A percentile compares a stretch with the other conserved stretches of the same genome.
Conservation (phyloP, 495 filamentous ascomycete genomes). For the Cryomyces minteri region DNA sequence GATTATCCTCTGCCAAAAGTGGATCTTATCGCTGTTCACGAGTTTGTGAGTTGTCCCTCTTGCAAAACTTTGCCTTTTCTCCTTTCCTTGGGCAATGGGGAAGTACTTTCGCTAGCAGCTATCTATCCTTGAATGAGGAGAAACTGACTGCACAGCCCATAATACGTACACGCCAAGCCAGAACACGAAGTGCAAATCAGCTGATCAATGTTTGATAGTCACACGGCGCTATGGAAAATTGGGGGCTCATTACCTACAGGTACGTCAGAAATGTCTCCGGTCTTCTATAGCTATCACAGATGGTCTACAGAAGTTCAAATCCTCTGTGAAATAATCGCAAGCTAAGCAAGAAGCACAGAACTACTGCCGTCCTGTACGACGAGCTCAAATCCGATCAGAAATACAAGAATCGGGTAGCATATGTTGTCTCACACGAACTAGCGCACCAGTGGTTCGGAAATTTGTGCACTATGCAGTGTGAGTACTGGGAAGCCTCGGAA, state of each 20-base stretch:
- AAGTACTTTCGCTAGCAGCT: background rate
- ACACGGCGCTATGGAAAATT: conserved; percentile 60
- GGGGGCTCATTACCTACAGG: conserved; percentile 83
- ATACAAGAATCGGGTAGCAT: conserved; percentile 81
- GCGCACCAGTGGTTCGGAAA: conserved; percentile 99
- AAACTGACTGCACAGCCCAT: conserved; percentile 11
- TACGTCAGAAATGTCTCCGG: conserved; percentile 3
- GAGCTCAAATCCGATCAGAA: conserved; percentile 73
- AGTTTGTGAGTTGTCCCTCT: conserved; percentile 46
- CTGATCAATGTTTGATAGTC: conserved; percentile 30
- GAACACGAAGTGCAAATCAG: background rate
- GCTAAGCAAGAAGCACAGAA: conserved; percentile 22
- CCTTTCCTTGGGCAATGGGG: too few species aligned
- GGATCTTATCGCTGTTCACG: conserved; percentile 88
- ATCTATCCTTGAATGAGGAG: background rate
- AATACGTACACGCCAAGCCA: conserved; percentile 12
- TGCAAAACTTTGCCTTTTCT: background rate
- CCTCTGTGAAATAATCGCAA: too few species aligned
- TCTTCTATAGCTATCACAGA: too few species aligned
- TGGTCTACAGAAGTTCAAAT: too few species aligned
- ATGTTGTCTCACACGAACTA: conserved; percentile 86
- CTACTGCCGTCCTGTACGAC: conserved; percentile 82
- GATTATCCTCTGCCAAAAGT: conserved; percentile 94
- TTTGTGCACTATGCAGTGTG: conserved; percentile 77
- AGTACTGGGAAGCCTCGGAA: conserved; percentile 31